Percentiles rank a stretch among this genome's conserved stretches.
Evolutionary conservation across 208 protist genomes (phyloP).

Genomic region (Crithidia acanthocephali): DNA sequence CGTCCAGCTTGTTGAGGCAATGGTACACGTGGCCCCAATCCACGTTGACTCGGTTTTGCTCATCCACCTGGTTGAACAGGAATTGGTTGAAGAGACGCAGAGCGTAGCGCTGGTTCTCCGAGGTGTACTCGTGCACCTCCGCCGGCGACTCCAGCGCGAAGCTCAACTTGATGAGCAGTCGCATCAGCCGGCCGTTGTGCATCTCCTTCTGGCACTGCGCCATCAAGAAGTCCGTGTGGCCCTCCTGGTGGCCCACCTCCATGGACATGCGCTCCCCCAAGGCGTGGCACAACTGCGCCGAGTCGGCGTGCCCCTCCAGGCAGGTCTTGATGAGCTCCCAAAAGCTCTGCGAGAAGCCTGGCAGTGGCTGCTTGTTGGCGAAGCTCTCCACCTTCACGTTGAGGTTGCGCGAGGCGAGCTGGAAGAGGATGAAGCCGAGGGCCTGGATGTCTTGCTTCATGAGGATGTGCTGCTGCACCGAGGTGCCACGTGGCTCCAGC

Average conservation of each 20-base stretch:
- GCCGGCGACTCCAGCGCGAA: slow-evolving; percentile 91
- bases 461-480: slow-evolving; percentile 36
- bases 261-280: slow-evolving; percentile 88
- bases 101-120: slow-evolving; percentile 71
- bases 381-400: slow-evolving; percentile 64
- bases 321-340: slow-evolving; percentile 82
- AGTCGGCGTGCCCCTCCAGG: slow-evolving; percentile 65
- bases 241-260: slow-evolving; percentile 88
- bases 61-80: slow-evolving; percentile 96
- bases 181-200: slow-evolving; percentile 97
- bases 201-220: slow-evolving; percentile 93
- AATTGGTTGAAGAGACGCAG: slow-evolving; percentile 97
- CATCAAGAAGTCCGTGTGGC: slow-evolving; percentile 90
- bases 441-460: slow-evolving; percentile 85
- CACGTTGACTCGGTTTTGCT: slow-evolving; percentile 87
- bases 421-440: slow-evolving; percentile 81
- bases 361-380: slow-evolving; percentile 57
- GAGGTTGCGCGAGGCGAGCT: slow-evolving; percentile 75
- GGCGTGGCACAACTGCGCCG: slow-evolving; percentile 71
- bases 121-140: slow-evolving; percentile 82
- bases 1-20: slow-evolving; percentile 97
- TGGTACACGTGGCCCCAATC: slow-evolving; percentile 96
- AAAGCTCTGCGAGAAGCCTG: slow-evolving; percentile 83
- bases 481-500: slow-evolving; percentile 52
- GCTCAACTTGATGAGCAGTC: slow-evolving; percentile 94